phyloP scores from a whole-genome alignment of 129 eudicot genomes.

The Ambrosia artemisiifolia region DNA sequence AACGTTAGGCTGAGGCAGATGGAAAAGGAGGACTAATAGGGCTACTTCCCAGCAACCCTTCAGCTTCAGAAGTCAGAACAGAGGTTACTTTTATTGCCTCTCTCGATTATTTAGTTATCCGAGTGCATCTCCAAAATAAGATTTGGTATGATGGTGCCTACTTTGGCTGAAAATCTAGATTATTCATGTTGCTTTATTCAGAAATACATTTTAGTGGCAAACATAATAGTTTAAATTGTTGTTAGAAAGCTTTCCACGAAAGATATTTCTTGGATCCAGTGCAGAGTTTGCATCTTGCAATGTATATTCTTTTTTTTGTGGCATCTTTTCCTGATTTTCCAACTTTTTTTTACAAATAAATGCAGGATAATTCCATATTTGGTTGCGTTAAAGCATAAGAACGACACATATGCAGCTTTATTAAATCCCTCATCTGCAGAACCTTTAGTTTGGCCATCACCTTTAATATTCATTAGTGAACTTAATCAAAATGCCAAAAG shows the following conservation, averaged over 20 bases:
- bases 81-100: no score
- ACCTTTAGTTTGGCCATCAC: conserved; percentile 84
- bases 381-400: conserved; percentile 73
- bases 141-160: no score
- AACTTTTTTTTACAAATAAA: neutral
- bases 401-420: conserved; percentile 65
- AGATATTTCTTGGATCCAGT: no score
- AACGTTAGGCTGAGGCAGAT: conserved; percentile 45
- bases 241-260: no score
- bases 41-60: conserved; percentile 75
- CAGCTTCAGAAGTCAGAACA: conserved; percentile 76
- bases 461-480: conserved; percentile 56
- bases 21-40: conserved; percentile 57
- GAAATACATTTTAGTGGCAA: neutral
- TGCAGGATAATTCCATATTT: conserved; percentile 78
- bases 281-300: neutral
- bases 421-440: conserved; percentile 83
- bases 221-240: no score
- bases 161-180: no score
- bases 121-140: no score
- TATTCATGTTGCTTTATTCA: neutral
- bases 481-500: conserved; percentile 48
- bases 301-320: neutral
- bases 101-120: no score
- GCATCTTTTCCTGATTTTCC: neutral